These are phyloP conservation scores for Physcomitrellopsis africana DNA, from an alignment of 225 moss, liverwort and hornwort species.

Conservation along the genomic window DNA sequence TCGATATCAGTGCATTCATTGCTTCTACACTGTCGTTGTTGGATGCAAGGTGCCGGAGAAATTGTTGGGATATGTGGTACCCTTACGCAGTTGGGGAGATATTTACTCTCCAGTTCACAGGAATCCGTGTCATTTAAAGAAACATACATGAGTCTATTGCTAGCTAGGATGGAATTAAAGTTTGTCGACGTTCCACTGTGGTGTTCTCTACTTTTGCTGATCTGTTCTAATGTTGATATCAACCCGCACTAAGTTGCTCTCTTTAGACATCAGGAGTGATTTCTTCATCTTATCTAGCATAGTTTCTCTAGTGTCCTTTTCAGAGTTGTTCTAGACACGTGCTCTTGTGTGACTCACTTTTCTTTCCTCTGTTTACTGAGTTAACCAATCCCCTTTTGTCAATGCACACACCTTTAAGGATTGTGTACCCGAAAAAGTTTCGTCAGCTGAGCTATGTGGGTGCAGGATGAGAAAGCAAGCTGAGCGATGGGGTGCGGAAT, in stretches of 20 bases:
- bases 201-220: too few species aligned
- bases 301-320: too few species aligned
- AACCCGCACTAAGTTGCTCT: too few species aligned
- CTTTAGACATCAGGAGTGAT: too few species aligned
- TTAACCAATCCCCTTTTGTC: background rate
- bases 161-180: too few species aligned
- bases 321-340: too few species aligned
- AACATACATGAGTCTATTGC: too few species aligned
- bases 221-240: too few species aligned
- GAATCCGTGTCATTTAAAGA: too few species aligned
- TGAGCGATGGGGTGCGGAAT: slow-evolving; percentile 90
- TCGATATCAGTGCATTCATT: background rate
- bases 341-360: background rate
- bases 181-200: too few species aligned
- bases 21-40: slow-evolving; percentile 3
- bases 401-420: background rate
- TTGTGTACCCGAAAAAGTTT: slow-evolving; percentile 8
- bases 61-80: background rate
- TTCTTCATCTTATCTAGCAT: too few species aligned
- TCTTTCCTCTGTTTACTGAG: background rate
- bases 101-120: too few species aligned
- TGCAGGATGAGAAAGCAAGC: slow-evolving; percentile 96
- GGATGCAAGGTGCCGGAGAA: background rate
- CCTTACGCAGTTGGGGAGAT: background rate
- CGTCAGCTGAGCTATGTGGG: slow-evolving; percentile 19